Evolutionary conservation across 495 filamentous ascomycete species (phyloP), one percentile per base, ranked within the genome.

Genomic region (Daldinia grandis): DNA sequence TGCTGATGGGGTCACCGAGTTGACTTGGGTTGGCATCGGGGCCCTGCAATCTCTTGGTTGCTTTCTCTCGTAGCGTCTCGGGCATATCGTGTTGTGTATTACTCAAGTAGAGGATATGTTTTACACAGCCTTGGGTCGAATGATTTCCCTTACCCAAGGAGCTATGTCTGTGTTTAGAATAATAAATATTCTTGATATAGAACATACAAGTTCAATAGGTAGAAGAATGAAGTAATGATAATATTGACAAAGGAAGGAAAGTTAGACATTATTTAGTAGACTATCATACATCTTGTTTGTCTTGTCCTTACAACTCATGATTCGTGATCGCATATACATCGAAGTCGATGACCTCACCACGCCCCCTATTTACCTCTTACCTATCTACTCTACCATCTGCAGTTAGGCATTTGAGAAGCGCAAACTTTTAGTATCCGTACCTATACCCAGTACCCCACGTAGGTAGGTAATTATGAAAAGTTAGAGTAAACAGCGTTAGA

Each of bases 1-100:
- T 54, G 37, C 76, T 79, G 64, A 81, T 79, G 3, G 80, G 80
- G 62, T 83, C 82, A 50, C 80, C 81, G 0, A 83, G 75, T 53
- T 79, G 77, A 62, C 77, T 79, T 12, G 80, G 81, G 66, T 84
- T 84, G 59, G 79, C 80, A 37, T 75, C 40, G 1, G 74, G 74
- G 57, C 78, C 79, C 40, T 77, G 69, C 9, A 78, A 49, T 58
- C 80, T 82, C 47, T 80, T 75, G 42, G 74, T 76, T 14, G 80
- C 78, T 49, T 75, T 78, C 44, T 78, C 73, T 61, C 78, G 74
- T 55, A 78, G 62, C 0, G 76, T 79, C 42, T 78, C 75, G 7
- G 72, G 75, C 75, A 75, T 59, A 14, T 71, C 21, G 28, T 67
- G 7, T 28, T 21, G 49, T 30, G 15, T 33, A 5, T 51, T 19